Evolutionary conservation across 495 filamentous ascomycete genomes (phyloP).

Genomic region (Penicillium macrosclerotiorum): DNA sequence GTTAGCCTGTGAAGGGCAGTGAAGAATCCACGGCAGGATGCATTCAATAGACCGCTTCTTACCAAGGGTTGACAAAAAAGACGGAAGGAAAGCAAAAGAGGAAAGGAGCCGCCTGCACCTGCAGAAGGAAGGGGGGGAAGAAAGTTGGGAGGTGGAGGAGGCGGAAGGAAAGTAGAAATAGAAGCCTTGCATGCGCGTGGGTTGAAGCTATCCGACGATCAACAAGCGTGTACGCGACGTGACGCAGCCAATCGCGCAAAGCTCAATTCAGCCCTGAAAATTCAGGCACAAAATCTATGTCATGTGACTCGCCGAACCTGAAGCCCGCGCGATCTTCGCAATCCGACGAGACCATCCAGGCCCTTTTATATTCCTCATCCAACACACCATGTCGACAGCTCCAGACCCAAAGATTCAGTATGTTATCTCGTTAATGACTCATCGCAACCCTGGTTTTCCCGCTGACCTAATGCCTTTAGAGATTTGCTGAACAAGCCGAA

Average conservation of each 20-base stretch:
- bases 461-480: conserved; percentile 41
- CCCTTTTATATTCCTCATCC: conserved; percentile 29
- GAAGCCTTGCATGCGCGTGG: conserved; percentile 47
- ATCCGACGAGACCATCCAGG: conserved; percentile 5
- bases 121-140: conserved; percentile 9
- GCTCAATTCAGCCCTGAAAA: conserved; percentile 1
- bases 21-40: conserved; percentile 4
- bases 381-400: conserved; percentile 55
- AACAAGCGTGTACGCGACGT: conserved; percentile 49
- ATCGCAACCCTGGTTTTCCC: conserved; percentile 1
- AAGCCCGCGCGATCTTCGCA: conserved; percentile 3
- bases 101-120: conserved; percentile 12
- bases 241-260: conserved; percentile 23
- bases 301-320: conserved; percentile 16
- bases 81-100: conserved; percentile 7
- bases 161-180: conserved; percentile 18
- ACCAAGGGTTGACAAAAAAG: conserved; percentile 1
- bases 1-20: conserved; percentile 17
- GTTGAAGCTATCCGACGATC: conserved; percentile 34
- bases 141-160: conserved; percentile 24
- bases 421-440: conserved; percentile 32
- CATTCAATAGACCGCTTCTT: conserved; percentile 12
- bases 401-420: conserved; percentile 75
- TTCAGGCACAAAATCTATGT: conserved; percentile 5
- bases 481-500: conserved; percentile 79